Conservation (phyloP, 495 filamentous ascomycete species). For the Penicillium argentinense region DNA sequence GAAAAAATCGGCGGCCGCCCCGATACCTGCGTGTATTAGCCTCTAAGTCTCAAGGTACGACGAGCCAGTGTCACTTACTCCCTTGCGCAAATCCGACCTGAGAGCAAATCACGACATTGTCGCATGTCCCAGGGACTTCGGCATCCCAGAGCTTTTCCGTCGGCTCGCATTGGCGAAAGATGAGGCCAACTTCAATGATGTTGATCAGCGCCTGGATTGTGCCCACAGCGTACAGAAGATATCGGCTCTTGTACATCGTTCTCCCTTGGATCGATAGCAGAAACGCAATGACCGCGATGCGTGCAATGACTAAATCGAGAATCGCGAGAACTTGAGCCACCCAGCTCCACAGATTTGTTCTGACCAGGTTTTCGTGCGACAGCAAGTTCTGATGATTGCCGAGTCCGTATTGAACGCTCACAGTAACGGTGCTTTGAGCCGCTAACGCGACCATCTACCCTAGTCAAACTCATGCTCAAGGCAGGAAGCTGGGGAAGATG, state of each 20-base stretch:
- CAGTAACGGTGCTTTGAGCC: slow-evolving; percentile 21
- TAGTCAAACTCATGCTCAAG: neutral
- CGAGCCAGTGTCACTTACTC: slow-evolving; percentile 11
- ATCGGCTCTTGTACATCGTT: slow-evolving; percentile 16
- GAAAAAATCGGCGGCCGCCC: slow-evolving; percentile 32
- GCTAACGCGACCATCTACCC: slow-evolving; percentile 15
- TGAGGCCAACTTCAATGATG: slow-evolving; percentile 19
- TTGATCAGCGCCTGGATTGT: slow-evolving; percentile 23
- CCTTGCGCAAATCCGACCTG: slow-evolving; percentile 27
- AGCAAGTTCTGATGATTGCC: slow-evolving; percentile 26
- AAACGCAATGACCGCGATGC: slow-evolving; percentile 34
- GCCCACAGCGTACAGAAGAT: slow-evolving; percentile 27
- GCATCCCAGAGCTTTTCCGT: slow-evolving; percentile 25
- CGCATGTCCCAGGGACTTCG: slow-evolving; percentile 22
- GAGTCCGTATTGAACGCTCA: slow-evolving; percentile 23
- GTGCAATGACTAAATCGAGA: slow-evolving; percentile 21
- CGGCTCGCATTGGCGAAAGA: slow-evolving; percentile 29
- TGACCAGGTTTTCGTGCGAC: slow-evolving; percentile 14
- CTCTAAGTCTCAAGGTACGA: neutral
- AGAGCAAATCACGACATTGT: slow-evolving; percentile 18
- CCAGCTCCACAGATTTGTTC: slow-evolving; percentile 32
- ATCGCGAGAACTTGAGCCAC: slow-evolving; percentile 27
- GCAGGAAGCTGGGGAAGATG: neutral
- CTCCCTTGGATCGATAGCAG: slow-evolving; percentile 28
- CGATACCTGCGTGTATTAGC: slow-evolving; percentile 15